These are phyloP conservation scores for Globisporangium paroecandrum DNA, from an alignment of 352 stramenopile species.

Conservation along the genomic window DNA sequence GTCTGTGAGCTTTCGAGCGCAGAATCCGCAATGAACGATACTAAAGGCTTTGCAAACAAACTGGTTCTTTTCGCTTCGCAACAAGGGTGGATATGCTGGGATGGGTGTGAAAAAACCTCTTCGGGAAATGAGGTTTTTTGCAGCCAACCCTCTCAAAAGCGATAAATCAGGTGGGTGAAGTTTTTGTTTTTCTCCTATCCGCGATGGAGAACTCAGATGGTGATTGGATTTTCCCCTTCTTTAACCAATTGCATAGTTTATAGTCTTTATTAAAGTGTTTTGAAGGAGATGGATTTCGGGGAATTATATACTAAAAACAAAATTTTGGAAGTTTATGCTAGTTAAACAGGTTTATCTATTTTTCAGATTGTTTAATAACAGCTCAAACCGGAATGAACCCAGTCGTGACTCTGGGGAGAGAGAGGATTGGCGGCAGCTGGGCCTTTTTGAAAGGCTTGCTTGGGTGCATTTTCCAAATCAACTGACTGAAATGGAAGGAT, in stretches of 20 bases:
- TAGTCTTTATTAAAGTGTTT: no score
- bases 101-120: constrained; percentile 18
- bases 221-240: not conserved
- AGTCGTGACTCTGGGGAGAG: not conserved
- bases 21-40: constrained; percentile 15
- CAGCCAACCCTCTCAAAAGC: constrained; percentile 9
- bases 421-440: not conserved
- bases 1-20: not conserved
- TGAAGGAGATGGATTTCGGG: not conserved
- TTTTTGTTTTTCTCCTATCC: not conserved
- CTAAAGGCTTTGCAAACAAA: not conserved
- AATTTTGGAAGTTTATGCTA: accelerated
- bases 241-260: not conserved
- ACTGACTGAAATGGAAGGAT: not conserved
- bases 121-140: not conserved
- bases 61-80: constrained; percentile 1
- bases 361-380: not conserved
- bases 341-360: no score
- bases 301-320: not conserved
- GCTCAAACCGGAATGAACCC: not conserved
- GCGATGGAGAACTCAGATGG: constrained; percentile 2
- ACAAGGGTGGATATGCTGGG: not conserved
- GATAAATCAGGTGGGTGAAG: constrained; percentile 16
- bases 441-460: not conserved
- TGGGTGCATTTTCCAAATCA: not conserved